Conservation (phyloP, 257 asterid species). For the Capsicum pubescens region DNA sequence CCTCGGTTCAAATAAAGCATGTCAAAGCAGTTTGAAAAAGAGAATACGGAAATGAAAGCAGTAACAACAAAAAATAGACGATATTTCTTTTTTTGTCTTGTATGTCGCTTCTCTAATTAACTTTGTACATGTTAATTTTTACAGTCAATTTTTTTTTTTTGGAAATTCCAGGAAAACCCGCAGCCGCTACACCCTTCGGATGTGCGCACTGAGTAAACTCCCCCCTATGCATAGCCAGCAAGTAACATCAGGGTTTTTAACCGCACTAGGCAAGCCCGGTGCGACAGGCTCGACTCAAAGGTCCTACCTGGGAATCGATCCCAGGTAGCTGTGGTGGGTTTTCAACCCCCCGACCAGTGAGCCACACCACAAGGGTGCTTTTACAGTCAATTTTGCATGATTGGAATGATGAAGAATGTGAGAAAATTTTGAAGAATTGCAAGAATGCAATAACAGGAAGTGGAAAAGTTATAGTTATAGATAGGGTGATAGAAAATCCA, state of each 20-base stretch:
- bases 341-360: too few relatives aligned
- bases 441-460: constrained; percentile 33
- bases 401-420: constrained; percentile 38
- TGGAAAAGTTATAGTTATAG: constrained; percentile 38
- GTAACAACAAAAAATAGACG: background rate
- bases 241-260: too few relatives aligned
- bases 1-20: background rate
- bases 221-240: too few relatives aligned
- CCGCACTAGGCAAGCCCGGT: too few relatives aligned
- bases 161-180: too few relatives aligned
- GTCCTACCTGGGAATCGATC: too few relatives aligned
- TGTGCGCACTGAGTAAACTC: too few relatives aligned
- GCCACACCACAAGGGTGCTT: too few relatives aligned
- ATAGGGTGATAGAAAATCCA: constrained; percentile 22
- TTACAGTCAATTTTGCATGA: constrained; percentile 42
- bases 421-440: constrained; percentile 31
- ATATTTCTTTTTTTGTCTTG: background rate
- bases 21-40: background rate
- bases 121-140: background rate
- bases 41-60: background rate
- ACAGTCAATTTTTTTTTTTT: background rate
- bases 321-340: too few relatives aligned
- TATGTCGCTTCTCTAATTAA: background rate
- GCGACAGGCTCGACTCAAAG: too few relatives aligned
- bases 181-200: too few relatives aligned